Base-by-base conservation (phyloP, 768 basidiomycete species). In the Podaxis sp. region DNA sequence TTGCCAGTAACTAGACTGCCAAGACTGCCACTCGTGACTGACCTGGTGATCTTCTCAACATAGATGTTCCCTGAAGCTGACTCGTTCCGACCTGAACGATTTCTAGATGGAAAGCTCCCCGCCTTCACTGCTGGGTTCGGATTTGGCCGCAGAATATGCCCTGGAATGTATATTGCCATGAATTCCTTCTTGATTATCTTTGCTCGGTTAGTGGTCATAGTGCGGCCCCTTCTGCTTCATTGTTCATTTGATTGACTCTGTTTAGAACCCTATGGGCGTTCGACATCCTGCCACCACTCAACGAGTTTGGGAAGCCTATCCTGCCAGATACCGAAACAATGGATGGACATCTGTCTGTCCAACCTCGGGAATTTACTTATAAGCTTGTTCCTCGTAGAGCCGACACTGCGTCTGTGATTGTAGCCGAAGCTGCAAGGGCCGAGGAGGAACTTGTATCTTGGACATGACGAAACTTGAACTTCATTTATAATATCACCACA, bases 101-200 rank as follows among this genome's bases (percentile, higher is more conserved):
- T 66, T 60, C 59, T 69, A 21, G 62, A 66, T 9, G 61, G 63
- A 14, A 37, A 57, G 27, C 46, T 59, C 18, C 65, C 64, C 11
- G 62, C 66, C 13, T 61, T 63, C 1, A 63, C 63, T 13, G 68
- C 70, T 27, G 64, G 64, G 46, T 70, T 72, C 59, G 71, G 69
- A 4, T 72, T 72, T 32, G 71, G 71, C 42, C 65, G 69, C 2
- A 64, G 71, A 11, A 68, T 70, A n/a, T 72, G 69, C 38, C 71
- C 71, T 3, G 69, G 71, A 1, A 67, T 70, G 65, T 67, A 70
- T 27, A 62, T 69, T 38, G 71, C 69, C 2, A 65, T 67, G 57
- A 67, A 72, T 36, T 68, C 68, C 0, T 47, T 72, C 4, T 68
- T 64, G 50, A 67, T 71, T 13, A 50, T 68, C 2, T 64, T 70